phyloP scores from a whole-genome alignment of 2,329 filamentous ascomycete species.

The Calonectria leucothoes region DNA sequence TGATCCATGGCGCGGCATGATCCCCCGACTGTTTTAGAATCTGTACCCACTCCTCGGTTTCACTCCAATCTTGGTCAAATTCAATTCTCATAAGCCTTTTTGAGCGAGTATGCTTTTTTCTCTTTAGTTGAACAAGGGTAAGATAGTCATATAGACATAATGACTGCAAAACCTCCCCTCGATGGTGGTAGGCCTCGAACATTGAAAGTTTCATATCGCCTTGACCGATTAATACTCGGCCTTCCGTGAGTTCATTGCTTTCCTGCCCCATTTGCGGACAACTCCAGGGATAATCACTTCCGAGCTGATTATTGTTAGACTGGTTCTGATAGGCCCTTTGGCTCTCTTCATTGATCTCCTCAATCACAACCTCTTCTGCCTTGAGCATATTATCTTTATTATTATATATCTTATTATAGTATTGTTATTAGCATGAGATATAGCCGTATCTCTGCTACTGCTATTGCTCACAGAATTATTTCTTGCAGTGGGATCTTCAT shows the following conservation, averaged over 20 bases:
- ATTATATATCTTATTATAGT: neutral
- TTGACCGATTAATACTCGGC: neutral
- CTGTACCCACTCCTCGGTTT: too few relatives aligned
- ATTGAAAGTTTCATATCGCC: neutral
- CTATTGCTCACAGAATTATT: neutral
- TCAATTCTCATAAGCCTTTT: too few relatives aligned
- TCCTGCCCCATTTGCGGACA: too few relatives aligned
- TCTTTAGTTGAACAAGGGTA: neutral
- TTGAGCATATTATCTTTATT: neutral
- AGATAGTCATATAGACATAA: conserved; percentile 9
- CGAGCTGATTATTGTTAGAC: neutral
- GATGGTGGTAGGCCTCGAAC: conserved; percentile 7
- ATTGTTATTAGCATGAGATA: neutral
- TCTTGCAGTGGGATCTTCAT: neutral
- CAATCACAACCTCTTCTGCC: neutral
- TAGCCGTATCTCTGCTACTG: too few relatives aligned
- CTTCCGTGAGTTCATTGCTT: neutral
- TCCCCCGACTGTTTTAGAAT: neutral
- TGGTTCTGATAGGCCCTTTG: neutral
- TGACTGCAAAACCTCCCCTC: neutral
- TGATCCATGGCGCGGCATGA: neutral
- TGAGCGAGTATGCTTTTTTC: too few relatives aligned
- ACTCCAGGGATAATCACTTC: too few relatives aligned
- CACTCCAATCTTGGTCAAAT: too few relatives aligned
- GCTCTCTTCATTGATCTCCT: neutral